phyloP scores from a whole-genome alignment of 2,329 filamentous ascomycete genomes.

The Trichoderma endophyticum region DNA sequence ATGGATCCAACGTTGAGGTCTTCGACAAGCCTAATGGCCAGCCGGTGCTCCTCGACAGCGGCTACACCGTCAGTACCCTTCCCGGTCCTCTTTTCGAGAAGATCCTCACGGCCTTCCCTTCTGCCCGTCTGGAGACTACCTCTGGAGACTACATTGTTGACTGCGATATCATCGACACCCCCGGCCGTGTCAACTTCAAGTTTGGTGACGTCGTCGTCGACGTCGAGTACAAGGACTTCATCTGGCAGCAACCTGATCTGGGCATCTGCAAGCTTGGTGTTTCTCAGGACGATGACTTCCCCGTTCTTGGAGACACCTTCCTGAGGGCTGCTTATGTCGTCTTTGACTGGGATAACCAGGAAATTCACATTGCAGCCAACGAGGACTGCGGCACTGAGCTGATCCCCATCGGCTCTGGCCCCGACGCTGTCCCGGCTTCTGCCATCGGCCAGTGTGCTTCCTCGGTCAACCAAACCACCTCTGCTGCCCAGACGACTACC shows the following conservation, averaged over 20 bases:
- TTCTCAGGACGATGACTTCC: constrained; percentile 38
- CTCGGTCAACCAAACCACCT: constrained; percentile 21
- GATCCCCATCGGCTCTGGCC: constrained; percentile 38
- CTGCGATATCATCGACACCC: constrained; percentile 34
- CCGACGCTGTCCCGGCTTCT: constrained; percentile 34
- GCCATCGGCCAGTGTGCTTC: constrained; percentile 30
- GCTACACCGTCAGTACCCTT: constrained; percentile 64
- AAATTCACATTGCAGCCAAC: constrained; percentile 37
- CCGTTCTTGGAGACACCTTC: constrained; percentile 45
- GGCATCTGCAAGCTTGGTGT: constrained; percentile 45
- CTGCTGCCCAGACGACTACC: constrained; percentile 15
- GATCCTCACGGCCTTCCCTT: constrained; percentile 43
- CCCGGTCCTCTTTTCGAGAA: constrained; percentile 52
- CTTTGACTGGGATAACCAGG: constrained; percentile 40
- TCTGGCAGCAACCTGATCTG: constrained; percentile 37
- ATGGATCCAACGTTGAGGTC: constrained; percentile 41
- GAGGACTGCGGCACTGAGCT: constrained; percentile 39
- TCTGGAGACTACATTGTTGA: constrained; percentile 49
- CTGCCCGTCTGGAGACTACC: constrained; percentile 41
- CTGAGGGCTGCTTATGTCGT: constrained; percentile 45
- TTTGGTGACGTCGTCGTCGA: constrained; percentile 45
- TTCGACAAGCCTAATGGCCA: constrained; percentile 39
- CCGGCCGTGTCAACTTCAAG: constrained; percentile 45
- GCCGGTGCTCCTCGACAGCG: constrained; percentile 61
- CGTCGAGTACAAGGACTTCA: constrained; percentile 46